phyloP scores from a whole-genome alignment of 2,329 filamentous ascomycete species.

The Sporothrix pallida region DNA sequence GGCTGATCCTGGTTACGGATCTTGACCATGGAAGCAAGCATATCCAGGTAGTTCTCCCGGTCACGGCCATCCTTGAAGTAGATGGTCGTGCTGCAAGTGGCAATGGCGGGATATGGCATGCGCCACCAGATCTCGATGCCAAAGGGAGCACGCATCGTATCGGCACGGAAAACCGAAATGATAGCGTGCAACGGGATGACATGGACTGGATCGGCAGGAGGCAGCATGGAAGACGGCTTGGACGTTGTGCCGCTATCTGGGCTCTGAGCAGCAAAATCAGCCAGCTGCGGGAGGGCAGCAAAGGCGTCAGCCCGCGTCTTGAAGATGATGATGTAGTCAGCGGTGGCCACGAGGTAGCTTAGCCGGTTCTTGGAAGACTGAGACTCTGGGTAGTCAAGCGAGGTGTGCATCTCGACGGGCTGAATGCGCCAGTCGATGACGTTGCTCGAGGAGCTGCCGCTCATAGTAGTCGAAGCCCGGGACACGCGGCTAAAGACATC shows the following conservation, averaged over 20 bases:
- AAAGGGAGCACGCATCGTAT: constrained; percentile 56
- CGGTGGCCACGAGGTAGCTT: constrained; percentile 59
- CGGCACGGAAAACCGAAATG: constrained; percentile 59
- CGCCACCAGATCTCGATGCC: constrained; percentile 65
- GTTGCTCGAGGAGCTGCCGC: constrained; percentile 41
- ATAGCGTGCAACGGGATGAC: constrained; percentile 58
- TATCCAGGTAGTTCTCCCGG: constrained; percentile 57
- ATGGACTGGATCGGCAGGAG: constrained; percentile 45
- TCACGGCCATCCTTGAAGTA: constrained; percentile 57
- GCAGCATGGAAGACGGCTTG: constrained; percentile 34
- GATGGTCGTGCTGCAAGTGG: constrained; percentile 56
- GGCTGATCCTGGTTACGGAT: constrained; percentile 43
- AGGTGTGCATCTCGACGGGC: constrained; percentile 48
- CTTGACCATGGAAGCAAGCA: constrained; percentile 50
- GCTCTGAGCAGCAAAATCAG: constrained; percentile 40
- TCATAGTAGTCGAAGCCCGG: constrained; percentile 41
- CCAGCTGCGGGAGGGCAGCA: constrained; percentile 51
- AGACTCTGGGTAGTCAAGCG: constrained; percentile 49
- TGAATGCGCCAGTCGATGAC: constrained; percentile 46
- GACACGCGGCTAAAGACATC: constrained; percentile 41
- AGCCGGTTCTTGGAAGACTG: constrained; percentile 55
- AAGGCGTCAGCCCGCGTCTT: constrained; percentile 55
- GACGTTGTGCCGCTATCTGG: constrained; percentile 37
- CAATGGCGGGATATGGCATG: constrained; percentile 50
- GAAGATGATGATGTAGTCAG: constrained; percentile 58